Base-by-base conservation (phyloP, 1,284 basidiomycete genomes). In the Ustilago xerochloae region DNA sequence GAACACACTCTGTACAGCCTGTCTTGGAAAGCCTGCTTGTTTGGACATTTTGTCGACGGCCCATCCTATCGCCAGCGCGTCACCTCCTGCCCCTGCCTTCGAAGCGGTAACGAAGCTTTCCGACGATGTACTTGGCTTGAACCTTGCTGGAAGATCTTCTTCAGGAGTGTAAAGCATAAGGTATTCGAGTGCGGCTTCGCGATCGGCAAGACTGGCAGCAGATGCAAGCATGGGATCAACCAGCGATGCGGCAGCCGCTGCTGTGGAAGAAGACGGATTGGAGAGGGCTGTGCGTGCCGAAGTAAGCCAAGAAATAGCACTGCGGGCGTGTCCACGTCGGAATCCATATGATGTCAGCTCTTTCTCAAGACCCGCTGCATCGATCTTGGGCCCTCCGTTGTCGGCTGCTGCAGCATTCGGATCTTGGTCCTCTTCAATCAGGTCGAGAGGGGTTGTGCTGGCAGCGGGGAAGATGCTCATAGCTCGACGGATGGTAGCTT, bases 401-500 rank as follows among this genome's bases (percentile, higher is more conserved):
- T 41, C 46, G 1, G 45, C 20, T 5, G 26, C 43, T 35, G 13
- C 18, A 18, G 58, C 53, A 33, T 43, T 30, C 7, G 52, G 45
- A 33, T 58, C 51, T 49, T 57, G 53, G 10, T 58, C 77, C 22
- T 72, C 68, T 28, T 71, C 72, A 13, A 53, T 63, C n/a, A 66
- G 45, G 35, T 75, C 62, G 47, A 63, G 60, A n/a, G 72, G 72
- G 13, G 61, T 54, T 6, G 63, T 49, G 61, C 61, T 61, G 35
- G 75, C 69, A 10, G 66, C 56, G 4, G 71, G 78, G 22, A 79
- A 73, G 36, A 73, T 66, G 45, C 58, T 62, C 41, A 86, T 70
- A n/a, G 90, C 92, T 88, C 90, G 89, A 82, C 91, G 91, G n/a
- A 96, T 90, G 0, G 90, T 90, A 22, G 89, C 88, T 85, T 97